A percentile compares a stretch with the other conserved stretches of the same genome.
These are phyloP conservation scores for Candolleomyces eurysporus DNA, from an alignment of 768 basidiomycete species.

Conservation along the genomic window DNA sequence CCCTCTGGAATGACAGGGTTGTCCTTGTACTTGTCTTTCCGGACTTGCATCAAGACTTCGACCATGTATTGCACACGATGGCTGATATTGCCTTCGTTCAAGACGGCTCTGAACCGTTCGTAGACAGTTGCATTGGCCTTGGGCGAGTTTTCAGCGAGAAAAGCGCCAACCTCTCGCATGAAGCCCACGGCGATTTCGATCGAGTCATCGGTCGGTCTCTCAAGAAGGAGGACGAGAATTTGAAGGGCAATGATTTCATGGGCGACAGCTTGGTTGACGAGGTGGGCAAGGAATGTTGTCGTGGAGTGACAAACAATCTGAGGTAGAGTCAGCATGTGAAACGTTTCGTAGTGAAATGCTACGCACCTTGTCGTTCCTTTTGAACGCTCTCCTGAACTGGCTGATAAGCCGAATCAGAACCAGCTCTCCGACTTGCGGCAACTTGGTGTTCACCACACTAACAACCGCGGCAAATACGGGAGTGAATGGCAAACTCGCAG, in stretches of 20 bases:
- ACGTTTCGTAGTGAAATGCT: background rate
- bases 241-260: conserved; percentile 94
- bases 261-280: conserved; percentile 91
- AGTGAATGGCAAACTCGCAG: conserved; percentile 95
- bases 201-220: conserved; percentile 94
- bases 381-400: conserved; percentile 93
- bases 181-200: conserved; percentile 99
- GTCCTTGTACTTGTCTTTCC: conserved; percentile 99
- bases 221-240: conserved; percentile 92
- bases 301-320: conserved; percentile 93
- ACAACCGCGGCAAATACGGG: conserved; percentile 95
- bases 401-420: conserved; percentile 86
- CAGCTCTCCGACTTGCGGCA: conserved; percentile 94
- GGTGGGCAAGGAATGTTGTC: conserved; percentile 86
- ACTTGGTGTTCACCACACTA: conserved; percentile 93
- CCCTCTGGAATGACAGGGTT: conserved; percentile 95
- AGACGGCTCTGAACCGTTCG: conserved; percentile 94
- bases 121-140: conserved; percentile 94
- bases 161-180: conserved; percentile 96
- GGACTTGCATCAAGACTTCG: conserved; percentile 97
- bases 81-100: conserved; percentile 93
- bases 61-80: conserved; percentile 99
- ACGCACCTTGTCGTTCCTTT: conserved; percentile 94
- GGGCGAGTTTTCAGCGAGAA: conserved; percentile 88
- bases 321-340: background rate